Conservation (phyloP, 2,329 filamentous ascomycete genomes). For the Ascosphaera pollenicola region DNA sequence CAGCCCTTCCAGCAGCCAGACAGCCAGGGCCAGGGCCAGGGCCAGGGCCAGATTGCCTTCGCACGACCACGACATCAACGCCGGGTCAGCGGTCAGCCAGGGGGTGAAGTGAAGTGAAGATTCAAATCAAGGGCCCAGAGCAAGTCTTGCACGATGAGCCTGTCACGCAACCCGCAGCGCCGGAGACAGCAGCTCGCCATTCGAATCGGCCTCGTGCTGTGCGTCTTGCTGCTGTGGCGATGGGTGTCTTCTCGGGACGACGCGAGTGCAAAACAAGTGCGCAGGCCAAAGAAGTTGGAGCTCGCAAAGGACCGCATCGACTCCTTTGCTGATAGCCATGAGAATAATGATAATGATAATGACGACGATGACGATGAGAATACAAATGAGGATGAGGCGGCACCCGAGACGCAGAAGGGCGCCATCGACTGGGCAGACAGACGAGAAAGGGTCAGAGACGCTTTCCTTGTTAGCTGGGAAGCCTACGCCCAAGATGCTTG, state of each 20-base stretch:
- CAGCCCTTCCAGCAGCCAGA: too few relatives aligned
- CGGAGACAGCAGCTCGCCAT: conserved; percentile 39
- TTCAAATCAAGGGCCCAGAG: too few relatives aligned
- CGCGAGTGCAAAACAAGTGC: conserved; percentile 4
- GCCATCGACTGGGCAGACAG: conserved; percentile 52
- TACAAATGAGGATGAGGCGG: conserved; percentile 8
- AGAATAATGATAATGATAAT: conserved; percentile 34
- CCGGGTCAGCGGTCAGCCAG: too few relatives aligned
- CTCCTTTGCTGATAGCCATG: background rate
- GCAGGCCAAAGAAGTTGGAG: conserved; percentile 10
- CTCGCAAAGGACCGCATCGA: too few relatives aligned
- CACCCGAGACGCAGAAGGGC: conserved; percentile 1
- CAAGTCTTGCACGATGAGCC: too few relatives aligned
- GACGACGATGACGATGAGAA: conserved; percentile 24
- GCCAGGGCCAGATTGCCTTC: too few relatives aligned
- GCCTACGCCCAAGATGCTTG: conserved; percentile 83
- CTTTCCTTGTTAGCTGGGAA: conserved; percentile 80
- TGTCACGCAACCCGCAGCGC: conserved; percentile 20
- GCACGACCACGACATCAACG: too few relatives aligned
- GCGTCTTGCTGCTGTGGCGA: conserved; percentile 41
- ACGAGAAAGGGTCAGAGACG: conserved; percentile 64
- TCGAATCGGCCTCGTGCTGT: conserved; percentile 30
- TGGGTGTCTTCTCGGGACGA: conserved; percentile 6
- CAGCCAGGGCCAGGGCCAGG: too few relatives aligned
- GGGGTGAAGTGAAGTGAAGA: too few relatives aligned